These are phyloP conservation scores for Flaveria trinervia DNA, from an alignment of 129 eudicot species.

Conservation along the genomic window DNA sequence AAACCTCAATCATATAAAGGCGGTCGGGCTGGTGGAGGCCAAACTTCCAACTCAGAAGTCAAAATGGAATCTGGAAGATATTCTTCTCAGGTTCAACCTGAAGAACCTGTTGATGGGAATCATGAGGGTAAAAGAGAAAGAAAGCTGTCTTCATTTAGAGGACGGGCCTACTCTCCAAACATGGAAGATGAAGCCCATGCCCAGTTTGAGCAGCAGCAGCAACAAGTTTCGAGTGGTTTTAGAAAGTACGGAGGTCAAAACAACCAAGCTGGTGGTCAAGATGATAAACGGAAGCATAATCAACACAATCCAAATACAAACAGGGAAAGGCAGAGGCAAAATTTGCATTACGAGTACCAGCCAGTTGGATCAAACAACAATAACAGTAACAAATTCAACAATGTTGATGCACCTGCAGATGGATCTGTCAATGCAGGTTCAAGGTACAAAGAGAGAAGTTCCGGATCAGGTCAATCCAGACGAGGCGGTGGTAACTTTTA, in stretches of 20 bases:
- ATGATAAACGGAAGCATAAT: slow-evolving; percentile 49
- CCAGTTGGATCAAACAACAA: slow-evolving; percentile 68
- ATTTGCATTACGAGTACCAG: slow-evolving; percentile 80
- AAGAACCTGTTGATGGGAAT: slow-evolving; percentile 32
- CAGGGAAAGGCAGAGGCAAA: slow-evolving; percentile 67
- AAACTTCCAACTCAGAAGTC: slow-evolving; percentile 37
- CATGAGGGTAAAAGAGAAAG: slow-evolving; percentile 54
- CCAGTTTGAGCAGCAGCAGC: slow-evolving; percentile 39
- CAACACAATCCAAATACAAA: slow-evolving; percentile 17
- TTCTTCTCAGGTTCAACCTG: slow-evolving; percentile 32
- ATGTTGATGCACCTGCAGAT: slow-evolving; percentile 46
- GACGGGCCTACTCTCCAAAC: slow-evolving; percentile 40
- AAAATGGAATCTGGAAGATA: slow-evolving; percentile 26
- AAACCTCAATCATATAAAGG: slow-evolving; percentile 52
- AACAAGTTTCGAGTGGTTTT: slow-evolving; percentile 33
- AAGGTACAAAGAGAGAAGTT: slow-evolving; percentile 48
- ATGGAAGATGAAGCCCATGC: slow-evolving; percentile 36
- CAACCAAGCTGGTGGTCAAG: slow-evolving; percentile 49
- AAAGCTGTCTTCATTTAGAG: slow-evolving; percentile 41
- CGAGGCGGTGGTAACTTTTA: slow-evolving; percentile 70
- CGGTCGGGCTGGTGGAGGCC: slow-evolving; percentile 49
- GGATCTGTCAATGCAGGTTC: slow-evolving; percentile 27
- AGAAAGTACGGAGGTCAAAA: slow-evolving; percentile 57
- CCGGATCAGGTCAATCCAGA: slow-evolving; percentile 53
- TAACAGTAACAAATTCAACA: slow-evolving; percentile 37